A percentile compares a stretch with the other conserved stretches of the same genome.
phyloP scores from a whole-genome alignment of 2,329 filamentous ascomycete genomes.

The Cryphonectria parasitica region DNA sequence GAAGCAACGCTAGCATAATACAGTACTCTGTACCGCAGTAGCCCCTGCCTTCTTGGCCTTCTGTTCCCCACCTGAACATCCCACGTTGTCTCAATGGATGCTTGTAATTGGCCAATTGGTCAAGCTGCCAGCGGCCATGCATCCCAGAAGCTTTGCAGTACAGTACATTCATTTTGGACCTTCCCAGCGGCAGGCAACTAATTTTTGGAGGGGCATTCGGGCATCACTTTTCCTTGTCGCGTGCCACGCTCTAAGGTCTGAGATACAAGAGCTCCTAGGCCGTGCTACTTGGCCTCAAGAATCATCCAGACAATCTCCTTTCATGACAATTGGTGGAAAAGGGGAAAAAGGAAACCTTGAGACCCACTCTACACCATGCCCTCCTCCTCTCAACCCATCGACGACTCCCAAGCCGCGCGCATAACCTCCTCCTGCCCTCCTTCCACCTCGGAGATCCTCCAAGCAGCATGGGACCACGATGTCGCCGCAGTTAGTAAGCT shows the following conservation, averaged over 20 bases:
- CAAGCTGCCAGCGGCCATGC: background rate
- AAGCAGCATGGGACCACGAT: constrained; percentile 64
- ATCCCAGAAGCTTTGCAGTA: background rate
- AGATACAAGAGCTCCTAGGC: background rate
- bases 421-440: constrained; percentile 58
- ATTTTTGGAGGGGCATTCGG: constrained; percentile 24
- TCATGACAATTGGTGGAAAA: too few relatives aligned
- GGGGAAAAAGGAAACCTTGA: background rate
- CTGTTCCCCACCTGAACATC: background rate
- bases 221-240: background rate
- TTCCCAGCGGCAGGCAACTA: background rate
- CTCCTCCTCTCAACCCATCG: constrained; percentile 35
- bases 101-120: constrained; percentile 25
- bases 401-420: constrained; percentile 56
- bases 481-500: constrained; percentile 69
- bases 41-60: background rate
- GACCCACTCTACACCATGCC: background rate
- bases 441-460: constrained; percentile 54
- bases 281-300: background rate
- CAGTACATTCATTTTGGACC: background rate
- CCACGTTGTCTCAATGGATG: constrained; percentile 6
- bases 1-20: background rate
- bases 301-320: background rate
- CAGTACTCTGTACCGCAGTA: background rate
- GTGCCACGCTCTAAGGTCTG: background rate